Evolutionary conservation across 768 basidiomycete genomes (phyloP).

Genomic region (Calocybe indica): DNA sequence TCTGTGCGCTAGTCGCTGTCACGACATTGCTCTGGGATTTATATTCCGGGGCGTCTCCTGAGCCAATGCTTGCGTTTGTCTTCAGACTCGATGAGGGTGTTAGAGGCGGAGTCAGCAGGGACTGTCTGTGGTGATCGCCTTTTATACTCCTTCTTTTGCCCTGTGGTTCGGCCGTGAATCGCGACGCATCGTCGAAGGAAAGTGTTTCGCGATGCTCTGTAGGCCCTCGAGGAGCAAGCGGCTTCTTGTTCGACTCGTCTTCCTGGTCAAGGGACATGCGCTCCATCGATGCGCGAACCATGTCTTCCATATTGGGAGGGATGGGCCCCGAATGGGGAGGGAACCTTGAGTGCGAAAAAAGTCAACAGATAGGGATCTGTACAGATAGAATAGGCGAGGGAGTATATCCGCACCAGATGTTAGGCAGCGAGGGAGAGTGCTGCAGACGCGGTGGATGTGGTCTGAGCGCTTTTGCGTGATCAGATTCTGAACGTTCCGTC

Average conservation of each 20-base stretch:
- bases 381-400: background rate
- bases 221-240: background rate
- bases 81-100: constrained; percentile 58
- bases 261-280: constrained; percentile 26
- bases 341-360: constrained; percentile 28
- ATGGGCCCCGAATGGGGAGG: constrained; percentile 41
- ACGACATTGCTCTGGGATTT: constrained; percentile 17
- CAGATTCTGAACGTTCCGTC: no score
- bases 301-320: constrained; percentile 25
- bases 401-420: constrained; percentile 44
- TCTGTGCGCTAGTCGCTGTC: constrained; percentile 16
- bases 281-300: constrained; percentile 18
- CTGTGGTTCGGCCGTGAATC: constrained; percentile 10
- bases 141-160: constrained; percentile 17
- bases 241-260: background rate
- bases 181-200: constrained; percentile 13
- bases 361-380: background rate
- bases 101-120: constrained; percentile 60
- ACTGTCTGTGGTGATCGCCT: constrained; percentile 26
- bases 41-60: constrained; percentile 11
- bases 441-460: constrained; percentile 45
- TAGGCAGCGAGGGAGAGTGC: constrained; percentile 66
- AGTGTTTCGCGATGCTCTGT: constrained; percentile 10
- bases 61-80: constrained; percentile 29
- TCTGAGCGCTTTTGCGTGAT: constrained; percentile 9